Base-by-base conservation (phyloP, 208 protist species). In the Giardia duodenalis region DNA sequence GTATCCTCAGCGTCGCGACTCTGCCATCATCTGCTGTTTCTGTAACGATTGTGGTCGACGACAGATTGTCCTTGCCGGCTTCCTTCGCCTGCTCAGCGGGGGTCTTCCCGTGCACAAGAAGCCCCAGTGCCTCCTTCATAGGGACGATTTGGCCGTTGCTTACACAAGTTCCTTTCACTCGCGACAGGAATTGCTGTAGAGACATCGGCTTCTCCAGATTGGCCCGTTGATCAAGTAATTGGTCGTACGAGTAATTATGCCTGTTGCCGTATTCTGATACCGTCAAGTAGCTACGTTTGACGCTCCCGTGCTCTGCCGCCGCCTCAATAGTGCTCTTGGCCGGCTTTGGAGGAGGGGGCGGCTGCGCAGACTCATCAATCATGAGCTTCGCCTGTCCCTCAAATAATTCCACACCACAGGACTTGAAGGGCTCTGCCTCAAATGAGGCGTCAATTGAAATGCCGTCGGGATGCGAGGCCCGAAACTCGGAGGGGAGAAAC, bases 401-500 rank as follows among this genome's bases (percentile, higher is more conserved):
- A 19, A 44, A 89, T 4, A 10, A 4, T 42, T 45, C 86, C 3
- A 89, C 4, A 42, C 4, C 44, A 42, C 22, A 10, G 10, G 57
- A 30, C 57, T 30, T 76, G 30, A 76, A 76, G 30, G 57, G 57
- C 30, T 76, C 86, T 4, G 4, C 86, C 86, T 89, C 86, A 44
- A 89, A 89, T 3, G 4, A 44, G 19, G 86, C 86, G 44, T 89
- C 86, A 89, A 89, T 89, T 42, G 4, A 44, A 45, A 89, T 42
- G 19, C 86, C 86, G 22, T n/a, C 44, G 4, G 86, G 86, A 42
- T 89, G 44, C 44, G 22, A 19, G 44, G 4, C 10, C 4, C 42
- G 86, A 44, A 89, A 89, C 42, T 89, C 86, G 10, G 86, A 45
- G 22, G 86, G 86, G 22, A 89, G 86, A 42, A 89, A 89, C 44